phyloP scores from a whole-genome alignment of 129 eudicot species.

The Ambrosia trifida region DNA sequence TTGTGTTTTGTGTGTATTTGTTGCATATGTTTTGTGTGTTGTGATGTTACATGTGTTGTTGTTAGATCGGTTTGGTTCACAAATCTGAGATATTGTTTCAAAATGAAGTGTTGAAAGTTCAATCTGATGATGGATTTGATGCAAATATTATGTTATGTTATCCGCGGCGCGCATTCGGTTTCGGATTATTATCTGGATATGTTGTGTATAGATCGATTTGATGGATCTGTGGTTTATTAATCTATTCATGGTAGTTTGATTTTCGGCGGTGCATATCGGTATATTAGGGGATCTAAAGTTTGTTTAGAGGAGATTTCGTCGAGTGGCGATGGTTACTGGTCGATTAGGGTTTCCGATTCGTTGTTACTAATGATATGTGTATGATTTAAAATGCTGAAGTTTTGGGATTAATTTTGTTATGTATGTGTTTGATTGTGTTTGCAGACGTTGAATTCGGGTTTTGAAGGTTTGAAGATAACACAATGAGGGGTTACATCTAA shows the following conservation, averaged over 20 bases:
- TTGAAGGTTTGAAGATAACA: constrained; percentile 18
- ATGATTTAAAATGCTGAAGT: constrained; percentile 19
- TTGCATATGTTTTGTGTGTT: constrained; percentile 23
- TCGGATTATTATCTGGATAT: constrained; percentile 8
- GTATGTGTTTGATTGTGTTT: constrained; percentile 25
- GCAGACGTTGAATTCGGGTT: constrained; percentile 28
- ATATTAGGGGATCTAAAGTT: constrained; percentile 27
- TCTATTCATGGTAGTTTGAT: constrained; percentile 9
- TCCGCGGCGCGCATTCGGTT: neutral
- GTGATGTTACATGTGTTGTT: constrained; percentile 20
- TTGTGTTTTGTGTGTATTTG: constrained; percentile 27
- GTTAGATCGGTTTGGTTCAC: constrained; percentile 32
- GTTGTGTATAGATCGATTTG: constrained; percentile 7
- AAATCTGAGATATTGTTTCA: constrained; percentile 21
- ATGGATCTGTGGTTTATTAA: constrained; percentile 27
- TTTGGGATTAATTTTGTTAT: constrained; percentile 8
- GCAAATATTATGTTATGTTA: too few relatives aligned
- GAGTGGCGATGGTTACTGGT: constrained; percentile 12
- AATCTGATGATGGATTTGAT: constrained; percentile 23
- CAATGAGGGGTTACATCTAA: constrained; percentile 37
- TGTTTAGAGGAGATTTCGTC: constrained; percentile 17
- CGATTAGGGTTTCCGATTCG: constrained; percentile 6
- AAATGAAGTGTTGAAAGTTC: constrained; percentile 21
- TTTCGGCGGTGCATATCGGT: constrained; percentile 6
- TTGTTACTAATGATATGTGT: constrained; percentile 14